A percentile compares a stretch with the other conserved stretches of the same genome.
These are phyloP conservation scores for Wickerhamiella nectarea DNA, from an alignment of 805 yeast species.

Conservation along the genomic window DNA sequence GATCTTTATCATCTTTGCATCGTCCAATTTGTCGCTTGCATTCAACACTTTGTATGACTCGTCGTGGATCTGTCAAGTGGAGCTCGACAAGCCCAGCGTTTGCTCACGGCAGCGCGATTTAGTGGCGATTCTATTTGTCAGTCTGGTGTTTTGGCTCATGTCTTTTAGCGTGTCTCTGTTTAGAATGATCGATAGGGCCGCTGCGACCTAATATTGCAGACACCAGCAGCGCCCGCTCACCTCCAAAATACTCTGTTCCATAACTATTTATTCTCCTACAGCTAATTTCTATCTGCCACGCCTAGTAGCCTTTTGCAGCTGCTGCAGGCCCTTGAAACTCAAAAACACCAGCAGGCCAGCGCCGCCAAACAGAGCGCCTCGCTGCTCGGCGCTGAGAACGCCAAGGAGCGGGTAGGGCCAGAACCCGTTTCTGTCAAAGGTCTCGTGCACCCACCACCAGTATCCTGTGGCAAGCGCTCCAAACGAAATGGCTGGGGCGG, in stretches of 20 bases:
- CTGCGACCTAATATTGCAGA: conserved; percentile 3
- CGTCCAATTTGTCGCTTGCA: conserved; percentile 76
- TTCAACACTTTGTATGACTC: conserved; percentile 70
- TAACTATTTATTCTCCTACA: too few species aligned
- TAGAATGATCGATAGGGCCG: conserved; percentile 51
- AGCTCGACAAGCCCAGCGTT: conserved; percentile 33
- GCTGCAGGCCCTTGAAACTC: conserved; percentile 17
- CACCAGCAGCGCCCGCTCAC: too few species aligned
- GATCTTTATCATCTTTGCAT: conserved; percentile 72
- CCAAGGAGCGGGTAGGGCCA: conserved; percentile 26
- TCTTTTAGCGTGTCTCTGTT: conserved; percentile 74
- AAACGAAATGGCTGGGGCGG: conserved; percentile 15
- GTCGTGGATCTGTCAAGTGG: conserved; percentile 58
- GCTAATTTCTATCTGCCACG: too few species aligned
- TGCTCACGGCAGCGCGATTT: conserved; percentile 70
- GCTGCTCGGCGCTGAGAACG: conserved; percentile 15
- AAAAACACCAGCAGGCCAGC: conserved; percentile 16
- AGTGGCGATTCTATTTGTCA: conserved; percentile 64
- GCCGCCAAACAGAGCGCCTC: conserved; percentile 18
- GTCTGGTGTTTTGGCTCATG: conserved; percentile 67
- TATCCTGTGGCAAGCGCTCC: conserved; percentile 20
- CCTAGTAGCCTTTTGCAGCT: conserved; percentile 15
- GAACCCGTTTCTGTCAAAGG: conserved; percentile 21
- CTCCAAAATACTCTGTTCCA: too few species aligned
- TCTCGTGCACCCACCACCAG: conserved; percentile 26